A percentile compares a stretch with the other conserved stretches of the same genome.
Evolutionary conservation across 371 early-diverging fungal genomes (phyloP).

Genomic region (Mucor circinelloides): DNA sequence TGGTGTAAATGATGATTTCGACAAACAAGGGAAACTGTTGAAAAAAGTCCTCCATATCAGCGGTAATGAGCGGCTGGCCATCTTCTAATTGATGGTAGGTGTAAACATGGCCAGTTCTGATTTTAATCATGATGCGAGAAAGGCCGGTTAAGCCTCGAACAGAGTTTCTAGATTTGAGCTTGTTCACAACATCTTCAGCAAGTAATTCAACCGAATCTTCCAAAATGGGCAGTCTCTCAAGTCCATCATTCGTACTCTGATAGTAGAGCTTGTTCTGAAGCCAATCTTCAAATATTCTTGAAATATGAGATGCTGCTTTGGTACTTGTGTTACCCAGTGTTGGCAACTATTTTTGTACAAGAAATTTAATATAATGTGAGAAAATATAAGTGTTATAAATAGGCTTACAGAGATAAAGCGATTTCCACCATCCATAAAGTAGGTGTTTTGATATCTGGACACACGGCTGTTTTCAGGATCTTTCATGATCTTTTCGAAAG

Average conservation of each 20-base stretch:
- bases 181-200: constrained; percentile 36
- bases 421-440: constrained; percentile 41
- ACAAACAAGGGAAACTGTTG: constrained; percentile 42
- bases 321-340: constrained; percentile 36
- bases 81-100: constrained; percentile 35
- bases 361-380: neutral
- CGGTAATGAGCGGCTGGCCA: constrained; percentile 34
- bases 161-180: constrained; percentile 28
- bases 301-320: constrained; percentile 38
- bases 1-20: constrained; percentile 34
- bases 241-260: constrained; percentile 12
- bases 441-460: constrained; percentile 28
- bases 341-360: constrained; percentile 23
- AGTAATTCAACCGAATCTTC: constrained; percentile 41
- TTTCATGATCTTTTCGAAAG: constrained; percentile 24
- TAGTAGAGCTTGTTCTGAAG: constrained; percentile 34
- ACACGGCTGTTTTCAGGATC: constrained; percentile 21
- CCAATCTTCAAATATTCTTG: constrained; percentile 43
- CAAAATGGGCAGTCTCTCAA: constrained; percentile 32
- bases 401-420: constrained; percentile 37
- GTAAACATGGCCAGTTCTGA: constrained; percentile 37
- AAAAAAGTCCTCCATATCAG: constrained; percentile 42
- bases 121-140: constrained; percentile 26
- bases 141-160: constrained; percentile 27
- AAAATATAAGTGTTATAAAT: neutral